Conservation (phyloP, 257 asterid genomes). For the Nicotiana otophora region DNA sequence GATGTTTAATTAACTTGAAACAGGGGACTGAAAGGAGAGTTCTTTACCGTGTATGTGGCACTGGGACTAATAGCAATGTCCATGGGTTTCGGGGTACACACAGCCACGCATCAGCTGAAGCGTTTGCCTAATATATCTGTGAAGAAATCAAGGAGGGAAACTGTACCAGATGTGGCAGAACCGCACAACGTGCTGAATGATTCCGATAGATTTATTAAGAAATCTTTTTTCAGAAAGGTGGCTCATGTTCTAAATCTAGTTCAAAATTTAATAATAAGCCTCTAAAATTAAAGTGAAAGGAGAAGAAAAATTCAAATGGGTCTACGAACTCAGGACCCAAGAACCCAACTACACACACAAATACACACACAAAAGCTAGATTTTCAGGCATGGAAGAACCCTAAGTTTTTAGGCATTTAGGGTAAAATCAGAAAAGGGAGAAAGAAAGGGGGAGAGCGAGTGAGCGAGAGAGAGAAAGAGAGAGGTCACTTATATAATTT, state of each 20-base stretch:
- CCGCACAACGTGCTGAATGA: conserved; percentile 31
- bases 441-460: too few relatives aligned
- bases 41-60: conserved; percentile 26
- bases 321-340: too few relatives aligned
- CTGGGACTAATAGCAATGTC: conserved; percentile 23
- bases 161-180: conserved; percentile 30
- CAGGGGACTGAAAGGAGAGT: conserved; percentile 12
- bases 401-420: too few relatives aligned
- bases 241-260: conserved; percentile 19
- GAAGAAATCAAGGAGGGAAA: conserved; percentile 32
- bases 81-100: conserved; percentile 15
- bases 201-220: conserved; percentile 14
- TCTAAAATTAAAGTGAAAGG: too few relatives aligned
- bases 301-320: too few relatives aligned
- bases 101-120: conserved; percentile 23
- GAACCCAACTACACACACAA: too few relatives aligned
- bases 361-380: too few relatives aligned
- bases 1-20: neutral
- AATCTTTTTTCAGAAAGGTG: conserved; percentile 34
- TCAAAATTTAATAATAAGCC: too few relatives aligned
- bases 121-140: conserved; percentile 24
- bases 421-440: too few relatives aligned
- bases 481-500: too few relatives aligned
- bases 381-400: too few relatives aligned
- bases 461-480: too few relatives aligned